Evolutionary conservation across 257 asterid genomes (phyloP).

Genomic region (Capsicum chinense): DNA sequence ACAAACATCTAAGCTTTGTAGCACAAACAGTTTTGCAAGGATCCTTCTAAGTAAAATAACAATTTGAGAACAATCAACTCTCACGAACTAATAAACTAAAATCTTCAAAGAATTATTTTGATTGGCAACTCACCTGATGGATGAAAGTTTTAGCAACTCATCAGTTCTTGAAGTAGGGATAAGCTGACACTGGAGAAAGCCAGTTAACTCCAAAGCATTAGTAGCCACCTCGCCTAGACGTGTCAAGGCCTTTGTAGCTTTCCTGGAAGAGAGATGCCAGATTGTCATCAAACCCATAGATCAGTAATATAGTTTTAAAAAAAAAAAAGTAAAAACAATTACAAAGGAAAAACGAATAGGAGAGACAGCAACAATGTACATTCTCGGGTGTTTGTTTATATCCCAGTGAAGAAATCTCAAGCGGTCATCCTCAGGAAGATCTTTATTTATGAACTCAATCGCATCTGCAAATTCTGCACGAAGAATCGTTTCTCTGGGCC

Average conservation of each 20-base stretch:
- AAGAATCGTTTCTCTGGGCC: conserved; percentile 88
- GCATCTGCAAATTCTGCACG: conserved; percentile 85
- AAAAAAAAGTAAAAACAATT: conserved; percentile 18
- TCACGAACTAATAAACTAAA: background rate
- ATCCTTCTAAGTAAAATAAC: conserved; percentile 5
- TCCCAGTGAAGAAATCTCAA: conserved; percentile 97
- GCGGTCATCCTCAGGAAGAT: conserved; percentile 61
- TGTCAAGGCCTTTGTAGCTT: conserved; percentile 63
- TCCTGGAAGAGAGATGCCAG: conserved; percentile 50
- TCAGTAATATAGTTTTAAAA: background rate
- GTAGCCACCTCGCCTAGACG: conserved; percentile 73
- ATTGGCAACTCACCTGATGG: conserved; percentile 33
- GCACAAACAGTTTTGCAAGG: background rate
- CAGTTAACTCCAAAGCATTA: conserved; percentile 73
- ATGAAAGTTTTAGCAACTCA: conserved; percentile 33
- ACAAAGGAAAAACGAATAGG: conserved; percentile 4
- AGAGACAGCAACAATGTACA: conserved; percentile 44
- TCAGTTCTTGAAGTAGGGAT: conserved; percentile 57
- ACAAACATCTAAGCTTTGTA: background rate
- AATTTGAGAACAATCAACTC: conserved; percentile 20
- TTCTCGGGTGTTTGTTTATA: conserved; percentile 74
- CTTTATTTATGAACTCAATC: conserved; percentile 71
- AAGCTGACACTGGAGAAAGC: conserved; percentile 69
- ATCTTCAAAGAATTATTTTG: background rate
- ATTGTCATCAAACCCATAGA: conserved; percentile 23